Percentiles rank a stretch among this genome's conserved stretches.
Evolutionary conservation across 2,329 filamentous ascomycete species (phyloP).

Genomic region (Nannizziopsis barbatae): DNA sequence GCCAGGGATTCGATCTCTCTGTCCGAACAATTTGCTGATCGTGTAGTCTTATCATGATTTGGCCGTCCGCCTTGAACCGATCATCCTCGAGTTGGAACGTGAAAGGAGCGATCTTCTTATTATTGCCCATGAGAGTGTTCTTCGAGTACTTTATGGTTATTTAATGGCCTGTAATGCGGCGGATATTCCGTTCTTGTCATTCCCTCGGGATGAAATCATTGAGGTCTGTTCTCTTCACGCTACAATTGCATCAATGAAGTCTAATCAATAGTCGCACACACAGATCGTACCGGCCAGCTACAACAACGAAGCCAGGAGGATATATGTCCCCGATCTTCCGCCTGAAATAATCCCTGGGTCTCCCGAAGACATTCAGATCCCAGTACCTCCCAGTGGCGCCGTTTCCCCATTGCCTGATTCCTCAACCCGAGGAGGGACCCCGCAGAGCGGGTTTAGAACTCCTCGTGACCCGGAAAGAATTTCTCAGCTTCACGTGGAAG

Average conservation of each 20-base stretch:
- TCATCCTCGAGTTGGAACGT: conserved; percentile 91
- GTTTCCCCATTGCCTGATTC: conserved; percentile 36
- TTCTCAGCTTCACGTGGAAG: conserved; percentile 36
- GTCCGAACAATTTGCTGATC: not conserved
- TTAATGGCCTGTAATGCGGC: conserved; percentile 96
- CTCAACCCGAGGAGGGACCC: conserved; percentile 32
- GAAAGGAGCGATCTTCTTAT: conserved; percentile 97
- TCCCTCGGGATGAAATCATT: conserved; percentile 93
- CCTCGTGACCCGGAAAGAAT: conserved; percentile 36
- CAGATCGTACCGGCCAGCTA: conserved; percentile 92
- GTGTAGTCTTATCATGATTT: conserved; percentile 88
- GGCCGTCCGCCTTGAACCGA: conserved; percentile 92
- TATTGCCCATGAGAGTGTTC: conserved; percentile 94
- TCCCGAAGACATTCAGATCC: conserved; percentile 70
- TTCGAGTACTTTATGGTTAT: conserved; percentile 92
- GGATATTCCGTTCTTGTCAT: conserved; percentile 85
- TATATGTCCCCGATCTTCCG: conserved; percentile 64
- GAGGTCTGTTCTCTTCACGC: conserved; percentile 45
- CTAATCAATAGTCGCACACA: conserved; percentile 1
- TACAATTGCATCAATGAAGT: not conserved
- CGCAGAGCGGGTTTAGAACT: conserved; percentile 33
- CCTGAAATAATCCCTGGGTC: conserved; percentile 60
- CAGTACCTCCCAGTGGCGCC: conserved; percentile 51
- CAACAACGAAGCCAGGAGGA: conserved; percentile 86
- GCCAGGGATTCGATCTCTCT: not conserved